phyloP scores from a whole-genome alignment of 148 eudicot genomes.

The Cornus suecica region DNA sequence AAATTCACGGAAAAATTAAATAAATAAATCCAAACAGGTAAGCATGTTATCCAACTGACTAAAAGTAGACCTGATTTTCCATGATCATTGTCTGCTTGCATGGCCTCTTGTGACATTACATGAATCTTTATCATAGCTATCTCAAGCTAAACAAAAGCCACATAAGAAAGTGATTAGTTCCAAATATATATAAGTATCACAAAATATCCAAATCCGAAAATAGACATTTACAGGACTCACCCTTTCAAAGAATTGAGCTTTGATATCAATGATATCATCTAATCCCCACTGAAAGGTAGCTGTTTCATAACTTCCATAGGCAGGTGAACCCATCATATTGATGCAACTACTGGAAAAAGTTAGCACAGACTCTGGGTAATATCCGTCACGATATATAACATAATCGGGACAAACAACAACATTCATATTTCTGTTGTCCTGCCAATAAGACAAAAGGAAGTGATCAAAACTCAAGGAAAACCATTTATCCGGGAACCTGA shows the following conservation, averaged over 20 bases:
- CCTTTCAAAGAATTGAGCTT: conserved; percentile 41
- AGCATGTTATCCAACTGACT: background rate
- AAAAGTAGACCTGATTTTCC: conserved; percentile 32
- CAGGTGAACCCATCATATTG: conserved; percentile 29
- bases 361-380: conserved; percentile 46
- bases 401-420: conserved; percentile 45
- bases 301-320: conserved; percentile 28
- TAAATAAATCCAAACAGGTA: background rate
- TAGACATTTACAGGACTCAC: conserved; percentile 31
- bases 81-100: conserved; percentile 19
- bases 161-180: conserved; percentile 10
- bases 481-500: background rate
- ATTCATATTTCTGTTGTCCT: conserved; percentile 34
- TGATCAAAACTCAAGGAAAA: conserved; percentile 1
- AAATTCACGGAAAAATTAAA: no score
- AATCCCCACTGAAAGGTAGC: conserved; percentile 41
- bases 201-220: background rate
- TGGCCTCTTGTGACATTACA: conserved; percentile 33
- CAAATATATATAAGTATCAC: background rate
- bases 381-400: conserved; percentile 35
- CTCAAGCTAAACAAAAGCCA: conserved; percentile 36
- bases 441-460: conserved; percentile 21
- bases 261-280: conserved; percentile 48
- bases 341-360: conserved; percentile 39
- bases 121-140: conserved; percentile 40